Base-by-base conservation (phyloP, 176 grass and related monocot species). In the Eragrostis nindensis region DNA sequence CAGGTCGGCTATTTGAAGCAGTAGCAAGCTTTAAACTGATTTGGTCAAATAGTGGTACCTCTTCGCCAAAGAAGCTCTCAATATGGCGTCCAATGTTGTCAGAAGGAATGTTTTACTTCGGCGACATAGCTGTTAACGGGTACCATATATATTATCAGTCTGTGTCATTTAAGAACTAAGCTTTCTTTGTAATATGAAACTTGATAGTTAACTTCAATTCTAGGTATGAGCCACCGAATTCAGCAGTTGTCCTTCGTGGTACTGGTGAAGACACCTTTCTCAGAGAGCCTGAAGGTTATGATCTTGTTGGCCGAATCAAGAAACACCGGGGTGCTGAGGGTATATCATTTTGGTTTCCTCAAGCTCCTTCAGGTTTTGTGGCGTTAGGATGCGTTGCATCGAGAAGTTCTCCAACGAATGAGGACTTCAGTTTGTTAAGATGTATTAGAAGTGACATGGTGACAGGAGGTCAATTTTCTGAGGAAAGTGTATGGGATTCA, bases 361-460 rank as follows among this genome's bases (percentile, higher is more conserved):
- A 89, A 87, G 87, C 95, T 75, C 95, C 92, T 81, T 84, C 90
- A 55, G 95, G 95, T 78, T 98, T 92, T 94, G 86, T 92, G 72
- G 86, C 92, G 30, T 85, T 94, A 78, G 95, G 95, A 60, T 98
- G 92, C 86, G 74, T 98, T 83, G 90, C 86, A 85, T 98, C 92
- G 42, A 98, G 89, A 86, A 87, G 45, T 59, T 64, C 43, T 52
- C 90, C 81, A 24, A 85, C 26, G 42, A 80, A 60, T 75, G 95
- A 94, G 71, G 92, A 91, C 44, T 83, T 98, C 40, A 65, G 83
- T 74, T 85, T 80, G 47, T 66, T 98, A 85, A 88, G 88, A 87
- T 98, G 95, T 80, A 87, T 98, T 77, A 87, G 95, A 71, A 94
- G 85, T 85, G 95, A 98, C 70, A 98, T 94, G 95, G 89, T 94